Conservation (phyloP, 768 basidiomycete species). For the Hortiboletus campestris region DNA sequence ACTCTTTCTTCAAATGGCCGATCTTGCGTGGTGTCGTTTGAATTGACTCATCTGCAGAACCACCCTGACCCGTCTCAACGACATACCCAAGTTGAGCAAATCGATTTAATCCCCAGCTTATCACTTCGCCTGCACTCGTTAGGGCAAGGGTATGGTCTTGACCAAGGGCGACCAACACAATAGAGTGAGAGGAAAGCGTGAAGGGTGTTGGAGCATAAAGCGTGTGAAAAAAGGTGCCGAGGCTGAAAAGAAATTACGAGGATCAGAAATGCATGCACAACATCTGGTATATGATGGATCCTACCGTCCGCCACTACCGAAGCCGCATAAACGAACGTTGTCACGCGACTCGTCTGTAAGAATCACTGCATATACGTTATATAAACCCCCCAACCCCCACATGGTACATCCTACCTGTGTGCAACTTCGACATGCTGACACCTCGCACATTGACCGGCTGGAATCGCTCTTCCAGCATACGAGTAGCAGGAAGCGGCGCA, state of each 20-base stretch:
- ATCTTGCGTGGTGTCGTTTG: conserved; percentile 78
- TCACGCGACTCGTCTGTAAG: conserved; percentile 71
- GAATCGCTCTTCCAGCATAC: conserved; percentile 49
- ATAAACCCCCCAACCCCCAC: neutral
- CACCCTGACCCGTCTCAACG: conserved; percentile 52
- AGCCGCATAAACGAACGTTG: conserved; percentile 86
- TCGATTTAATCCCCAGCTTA: conserved; percentile 89
- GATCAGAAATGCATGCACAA: neutral
- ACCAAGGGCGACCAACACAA: conserved; percentile 75
- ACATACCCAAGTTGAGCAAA: conserved; percentile 88
- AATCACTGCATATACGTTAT: conserved; percentile 35
- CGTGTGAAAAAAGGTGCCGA: conserved; percentile 75
- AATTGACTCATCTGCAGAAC: conserved; percentile 64
- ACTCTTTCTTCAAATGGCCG: conserved; percentile 74
- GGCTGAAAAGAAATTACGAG: conserved; percentile 37
- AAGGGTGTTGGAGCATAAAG: conserved; percentile 71
- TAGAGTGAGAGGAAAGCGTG: conserved; percentile 50
- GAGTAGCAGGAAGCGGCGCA: conserved; percentile 9
- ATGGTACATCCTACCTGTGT: conserved; percentile 59
- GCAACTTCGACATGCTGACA: conserved; percentile 82
- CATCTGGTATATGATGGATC: neutral
- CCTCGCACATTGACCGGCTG: conserved; percentile 59
- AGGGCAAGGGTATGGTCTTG: conserved; percentile 94
- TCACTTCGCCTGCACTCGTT: conserved; percentile 76
- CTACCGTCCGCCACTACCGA: conserved; percentile 84